phyloP scores from a whole-genome alignment of 495 filamentous ascomycete species.

The Neurospora intermedia region DNA sequence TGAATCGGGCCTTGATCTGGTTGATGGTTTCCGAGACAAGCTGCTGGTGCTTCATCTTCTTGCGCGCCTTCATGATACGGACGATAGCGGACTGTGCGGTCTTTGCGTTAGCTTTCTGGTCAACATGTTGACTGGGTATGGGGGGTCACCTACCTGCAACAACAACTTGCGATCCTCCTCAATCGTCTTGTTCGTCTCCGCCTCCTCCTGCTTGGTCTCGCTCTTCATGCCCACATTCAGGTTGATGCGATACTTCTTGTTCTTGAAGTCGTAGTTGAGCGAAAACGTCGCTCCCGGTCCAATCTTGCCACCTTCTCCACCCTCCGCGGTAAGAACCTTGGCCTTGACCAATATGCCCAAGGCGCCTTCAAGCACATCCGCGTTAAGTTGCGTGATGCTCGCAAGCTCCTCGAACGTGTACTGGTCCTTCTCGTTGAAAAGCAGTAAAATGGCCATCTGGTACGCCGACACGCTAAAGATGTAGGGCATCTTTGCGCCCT shows the following conservation, averaged over 20 bases:
- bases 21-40: conserved; percentile 89
- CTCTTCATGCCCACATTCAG: conserved; percentile 90
- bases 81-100: conserved; percentile 87
- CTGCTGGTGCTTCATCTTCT: conserved; percentile 93
- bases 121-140: neutral
- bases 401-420: conserved; percentile 80
- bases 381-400: conserved; percentile 62
- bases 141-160: conserved; percentile 59
- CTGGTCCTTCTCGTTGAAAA: conserved; percentile 88
- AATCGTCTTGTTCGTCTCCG: conserved; percentile 98
- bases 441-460: conserved; percentile 92
- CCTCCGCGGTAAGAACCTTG: conserved; percentile 57
- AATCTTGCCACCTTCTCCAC: conserved; percentile 61
- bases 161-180: conserved; percentile 95
- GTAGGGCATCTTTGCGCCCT: conserved; percentile 76
- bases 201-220: conserved; percentile 88
- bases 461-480: conserved; percentile 97
- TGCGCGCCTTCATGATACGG: conserved; percentile 98
- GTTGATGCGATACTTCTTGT: conserved; percentile 94
- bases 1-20: conserved; percentile 90
- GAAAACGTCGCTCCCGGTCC: conserved; percentile 64
- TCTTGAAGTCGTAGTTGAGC: conserved; percentile 91
- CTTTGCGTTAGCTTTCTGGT: neutral
- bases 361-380: conserved; percentile 75
- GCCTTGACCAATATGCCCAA: conserved; percentile 80